phyloP scores from a whole-genome alignment of 192 early-diverging fungal species.

The Coemansia sp. region DNA sequence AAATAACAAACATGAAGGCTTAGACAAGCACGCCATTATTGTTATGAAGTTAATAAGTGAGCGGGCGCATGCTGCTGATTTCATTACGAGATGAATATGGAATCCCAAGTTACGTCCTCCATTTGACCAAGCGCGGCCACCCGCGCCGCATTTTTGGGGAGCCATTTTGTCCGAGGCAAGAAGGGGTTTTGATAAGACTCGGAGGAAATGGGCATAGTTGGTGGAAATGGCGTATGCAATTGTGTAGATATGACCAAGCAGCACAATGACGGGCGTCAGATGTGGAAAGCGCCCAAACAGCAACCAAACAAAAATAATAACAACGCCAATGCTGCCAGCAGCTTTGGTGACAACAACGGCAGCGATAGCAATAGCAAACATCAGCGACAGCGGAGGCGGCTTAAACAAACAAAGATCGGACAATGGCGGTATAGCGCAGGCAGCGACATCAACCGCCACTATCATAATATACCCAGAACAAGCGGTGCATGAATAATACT shows the following conservation, averaged over 20 bases:
- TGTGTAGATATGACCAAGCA: conserved; percentile 19
- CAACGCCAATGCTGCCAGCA: not conserved
- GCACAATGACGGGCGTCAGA: conserved; percentile 8
- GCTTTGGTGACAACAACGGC: not conserved
- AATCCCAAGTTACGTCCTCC: conserved; percentile 40
- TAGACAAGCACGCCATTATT: conserved; percentile 35
- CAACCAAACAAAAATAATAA: not conserved
- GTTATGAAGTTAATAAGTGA: conserved; percentile 8
- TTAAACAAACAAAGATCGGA: not conserved
- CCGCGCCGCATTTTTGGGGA: conserved; percentile 7
- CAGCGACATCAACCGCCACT: not conserved
- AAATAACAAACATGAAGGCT: conserved; percentile 21
- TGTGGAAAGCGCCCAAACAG: not conserved
- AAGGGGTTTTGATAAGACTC: not conserved
- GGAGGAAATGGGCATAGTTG: not conserved
- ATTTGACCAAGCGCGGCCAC: conserved; percentile 7
- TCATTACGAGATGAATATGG: conserved; percentile 50
- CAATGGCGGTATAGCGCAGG: not conserved
- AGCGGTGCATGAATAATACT: not conserved
- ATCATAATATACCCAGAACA: not conserved
- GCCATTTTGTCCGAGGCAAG: not conserved
- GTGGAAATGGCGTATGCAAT: conserved; percentile 5
- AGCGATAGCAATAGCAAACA: conserved; percentile 8
- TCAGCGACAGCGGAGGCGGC: not conserved
- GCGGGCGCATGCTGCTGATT: conserved; percentile 22